phyloP scores from a whole-genome alignment of 1,139 yeast genomes.

The Kodamaea arcana region DNA sequence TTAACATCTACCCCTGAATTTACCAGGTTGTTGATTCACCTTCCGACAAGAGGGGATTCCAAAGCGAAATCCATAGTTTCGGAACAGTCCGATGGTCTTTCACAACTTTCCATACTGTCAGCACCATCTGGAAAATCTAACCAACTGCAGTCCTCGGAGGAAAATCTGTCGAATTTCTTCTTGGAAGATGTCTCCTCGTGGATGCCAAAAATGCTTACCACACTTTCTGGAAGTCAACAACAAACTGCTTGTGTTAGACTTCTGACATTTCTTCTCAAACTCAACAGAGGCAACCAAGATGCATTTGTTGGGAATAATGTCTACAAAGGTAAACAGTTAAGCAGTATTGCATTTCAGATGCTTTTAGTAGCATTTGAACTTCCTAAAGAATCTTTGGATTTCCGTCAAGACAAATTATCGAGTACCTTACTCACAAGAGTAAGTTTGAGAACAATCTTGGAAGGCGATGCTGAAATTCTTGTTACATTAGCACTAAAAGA shows the following conservation, averaged over 20 bases:
- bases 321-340: constrained; percentile 4
- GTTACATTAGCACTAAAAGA: constrained; percentile 21
- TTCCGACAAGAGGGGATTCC: neutral
- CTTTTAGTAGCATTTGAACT: constrained; percentile 15
- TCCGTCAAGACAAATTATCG: constrained; percentile 17
- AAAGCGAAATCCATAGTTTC: neutral
- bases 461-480: constrained; percentile 23
- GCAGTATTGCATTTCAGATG: constrained; percentile 11
- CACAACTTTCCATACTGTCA: too few species aligned
- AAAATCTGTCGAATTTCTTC: constrained; percentile 9
- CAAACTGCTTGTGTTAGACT: constrained; percentile 39
- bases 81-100: neutral
- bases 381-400: constrained; percentile 12
- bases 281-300: constrained; percentile 7
- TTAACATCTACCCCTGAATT: constrained; percentile 43
- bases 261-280: constrained; percentile 32
- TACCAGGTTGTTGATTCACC: constrained; percentile 16
- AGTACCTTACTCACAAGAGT: constrained; percentile 24
- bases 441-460: constrained; percentile 35
- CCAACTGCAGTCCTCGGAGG: too few species aligned
- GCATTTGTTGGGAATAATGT: neutral
- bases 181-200: constrained; percentile 38
- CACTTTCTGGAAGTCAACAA: constrained; percentile 37
- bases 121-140: neutral
- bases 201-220: constrained; percentile 33